phyloP scores from a whole-genome alignment of 345 rosid species.

The Camelina neglecta region DNA sequence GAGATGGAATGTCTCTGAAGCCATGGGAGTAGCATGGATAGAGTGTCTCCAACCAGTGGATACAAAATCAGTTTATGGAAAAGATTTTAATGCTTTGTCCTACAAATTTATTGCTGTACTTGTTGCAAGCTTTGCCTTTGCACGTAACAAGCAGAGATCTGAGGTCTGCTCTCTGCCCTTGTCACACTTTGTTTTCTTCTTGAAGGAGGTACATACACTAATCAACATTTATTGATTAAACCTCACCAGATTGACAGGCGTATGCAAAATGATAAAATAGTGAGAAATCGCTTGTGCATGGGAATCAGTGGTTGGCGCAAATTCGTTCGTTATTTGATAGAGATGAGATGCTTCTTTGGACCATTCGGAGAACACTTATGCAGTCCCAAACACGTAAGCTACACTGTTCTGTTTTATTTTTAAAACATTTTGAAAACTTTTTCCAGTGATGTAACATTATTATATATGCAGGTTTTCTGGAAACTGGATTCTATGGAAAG shows the following conservation, averaged over 20 bases:
- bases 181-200: constrained; percentile 10
- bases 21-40: constrained; percentile 98
- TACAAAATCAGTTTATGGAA: constrained; percentile 88
- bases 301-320: constrained; percentile 93
- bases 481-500: constrained; percentile 92
- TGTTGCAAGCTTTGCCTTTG: constrained; percentile 98
- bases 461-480: constrained; percentile 71
- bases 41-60: constrained; percentile 96
- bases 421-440: constrained; percentile 18
- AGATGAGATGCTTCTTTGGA: constrained; percentile 86
- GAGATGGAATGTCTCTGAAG: constrained; percentile 92
- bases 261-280: constrained; percentile 65
- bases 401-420: constrained; percentile 11
- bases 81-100: constrained; percentile 93
- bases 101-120: constrained; percentile 92
- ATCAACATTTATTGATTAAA: constrained; percentile 29
- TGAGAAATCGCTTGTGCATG: constrained; percentile 54
- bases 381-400: constrained; percentile 64
- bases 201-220: constrained; percentile 3
- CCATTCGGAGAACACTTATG: constrained; percentile 64
- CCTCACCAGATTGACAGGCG: constrained; percentile 79
- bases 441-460: constrained; percentile 19
- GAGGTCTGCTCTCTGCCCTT: constrained; percentile 64
- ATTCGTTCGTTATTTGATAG: constrained; percentile 80
- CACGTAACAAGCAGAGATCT: constrained; percentile 92